These are phyloP conservation scores for Guadua angustifolia DNA, from an alignment of 176 grass and related monocot species.

Conservation along the genomic window DNA sequence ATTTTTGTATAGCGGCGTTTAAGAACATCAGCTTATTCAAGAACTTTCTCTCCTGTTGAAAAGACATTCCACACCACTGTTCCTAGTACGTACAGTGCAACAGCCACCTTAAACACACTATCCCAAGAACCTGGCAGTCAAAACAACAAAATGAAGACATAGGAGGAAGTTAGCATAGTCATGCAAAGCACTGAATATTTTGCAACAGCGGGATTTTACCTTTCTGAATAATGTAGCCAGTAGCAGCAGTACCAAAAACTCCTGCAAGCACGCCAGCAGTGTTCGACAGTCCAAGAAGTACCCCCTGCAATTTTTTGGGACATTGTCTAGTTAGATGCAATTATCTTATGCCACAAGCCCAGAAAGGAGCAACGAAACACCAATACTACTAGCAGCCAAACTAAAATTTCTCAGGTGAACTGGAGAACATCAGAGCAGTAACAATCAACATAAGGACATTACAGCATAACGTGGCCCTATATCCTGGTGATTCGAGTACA, in stretches of 20 bases:
- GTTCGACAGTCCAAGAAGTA: too few relatives aligned
- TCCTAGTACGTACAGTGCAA: slow-evolving; percentile 77
- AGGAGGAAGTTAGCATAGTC: slow-evolving; percentile 10
- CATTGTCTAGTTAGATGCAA: slow-evolving; percentile 19
- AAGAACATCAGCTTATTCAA: slow-evolving; percentile 59
- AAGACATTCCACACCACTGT: slow-evolving; percentile 94
- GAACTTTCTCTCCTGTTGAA: slow-evolving; percentile 80
- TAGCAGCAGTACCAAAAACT: too few relatives aligned
- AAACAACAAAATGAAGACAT: not conserved
- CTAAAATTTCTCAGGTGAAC: slow-evolving; percentile 6
- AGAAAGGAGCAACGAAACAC: not conserved
- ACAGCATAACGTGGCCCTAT: slow-evolving; percentile 95
- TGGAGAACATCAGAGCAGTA: slow-evolving; percentile 16
- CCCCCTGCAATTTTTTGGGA: too few relatives aligned
- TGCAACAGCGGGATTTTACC: slow-evolving; percentile 16
- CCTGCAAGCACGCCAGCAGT: too few relatives aligned
- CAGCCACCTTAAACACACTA: slow-evolving; percentile 84
- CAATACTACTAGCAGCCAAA: not conserved
- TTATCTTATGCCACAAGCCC: not conserved
- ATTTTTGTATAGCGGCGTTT: slow-evolving; percentile 14
- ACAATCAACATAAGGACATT: slow-evolving; percentile 33
- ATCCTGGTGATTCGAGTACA: slow-evolving; percentile 97
- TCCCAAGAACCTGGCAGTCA: slow-evolving; percentile 85
- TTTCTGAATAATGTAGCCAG: slow-evolving; percentile 89
- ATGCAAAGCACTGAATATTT: not conserved